A percentile compares a stretch with the other conserved stretches of the same genome.
Conservation (phyloP, 2,329 filamentous ascomycete species). For the Diaporthe humulicola region DNA sequence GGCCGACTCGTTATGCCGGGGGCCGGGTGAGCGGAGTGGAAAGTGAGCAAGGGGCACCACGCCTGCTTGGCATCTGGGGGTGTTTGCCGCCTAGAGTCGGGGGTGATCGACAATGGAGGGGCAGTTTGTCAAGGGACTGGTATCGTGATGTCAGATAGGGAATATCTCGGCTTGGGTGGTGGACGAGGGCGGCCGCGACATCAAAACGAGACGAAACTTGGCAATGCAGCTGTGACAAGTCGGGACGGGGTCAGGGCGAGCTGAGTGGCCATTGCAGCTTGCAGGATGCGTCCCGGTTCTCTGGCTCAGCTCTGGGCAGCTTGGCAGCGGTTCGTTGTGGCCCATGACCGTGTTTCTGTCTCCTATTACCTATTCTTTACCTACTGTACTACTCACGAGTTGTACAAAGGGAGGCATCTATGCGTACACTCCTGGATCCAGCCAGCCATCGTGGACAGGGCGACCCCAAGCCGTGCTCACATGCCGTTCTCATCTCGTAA, state of each 20-base stretch:
- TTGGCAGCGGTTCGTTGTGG: conserved; percentile 27
- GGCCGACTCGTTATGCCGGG: not conserved
- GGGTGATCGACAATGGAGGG: conserved; percentile 1
- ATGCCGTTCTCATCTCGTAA: conserved; percentile 24
- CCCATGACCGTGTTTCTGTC: not conserved
- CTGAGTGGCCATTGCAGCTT: conserved; percentile 13
- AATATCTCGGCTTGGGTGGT: conserved; percentile 31
- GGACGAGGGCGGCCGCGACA: conserved; percentile 15
- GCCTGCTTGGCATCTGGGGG: conserved; percentile 15
- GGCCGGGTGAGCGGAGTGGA: conserved; percentile 22
- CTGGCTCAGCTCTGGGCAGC: conserved; percentile 27
- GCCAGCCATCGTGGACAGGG: conserved; percentile 1
- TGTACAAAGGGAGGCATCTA: not conserved
- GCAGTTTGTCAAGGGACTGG: not conserved
- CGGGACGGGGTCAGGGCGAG: not conserved
- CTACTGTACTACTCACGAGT: not conserved
- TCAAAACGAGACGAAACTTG: conserved; percentile 15
- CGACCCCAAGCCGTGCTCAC: conserved; percentile 18
- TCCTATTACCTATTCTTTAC: not conserved
- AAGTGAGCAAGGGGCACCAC: not conserved
- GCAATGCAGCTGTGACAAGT: conserved; percentile 18
- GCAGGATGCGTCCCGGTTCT: conserved; percentile 29
- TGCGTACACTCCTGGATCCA: not conserved
- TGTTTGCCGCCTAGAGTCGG: conserved; percentile 9
- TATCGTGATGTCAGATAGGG: conserved; percentile 38